Percentiles rank a stretch among this genome's conserved stretches.
Conservation (phyloP, 2,329 filamentous ascomycete genomes). For the Pleurostoma richardsiae region DNA sequence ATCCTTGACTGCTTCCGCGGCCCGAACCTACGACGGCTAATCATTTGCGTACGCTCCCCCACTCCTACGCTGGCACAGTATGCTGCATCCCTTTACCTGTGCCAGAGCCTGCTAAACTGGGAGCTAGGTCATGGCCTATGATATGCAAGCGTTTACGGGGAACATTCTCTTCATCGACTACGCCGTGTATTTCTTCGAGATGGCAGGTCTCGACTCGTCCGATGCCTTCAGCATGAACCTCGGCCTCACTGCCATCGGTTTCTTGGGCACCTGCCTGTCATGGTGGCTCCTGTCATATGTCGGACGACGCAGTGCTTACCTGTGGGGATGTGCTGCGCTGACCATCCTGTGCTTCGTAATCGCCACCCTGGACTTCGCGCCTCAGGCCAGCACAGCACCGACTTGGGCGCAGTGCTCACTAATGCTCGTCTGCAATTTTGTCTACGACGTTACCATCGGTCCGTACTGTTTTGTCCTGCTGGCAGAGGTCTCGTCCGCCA, state of each 20-base stretch:
- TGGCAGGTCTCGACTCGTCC: slow-evolving; percentile 16
- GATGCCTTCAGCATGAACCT: slow-evolving; percentile 33
- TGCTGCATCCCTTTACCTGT: neutral
- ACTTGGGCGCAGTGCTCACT: slow-evolving; percentile 34
- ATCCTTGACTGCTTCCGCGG: slow-evolving; percentile 17
- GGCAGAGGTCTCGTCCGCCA: slow-evolving; percentile 10
- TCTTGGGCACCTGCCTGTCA: slow-evolving; percentile 32
- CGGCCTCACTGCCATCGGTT: slow-evolving; percentile 32
- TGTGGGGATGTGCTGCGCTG: slow-evolving; percentile 25
- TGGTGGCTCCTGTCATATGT: slow-evolving; percentile 30
- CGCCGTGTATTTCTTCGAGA: slow-evolving; percentile 19
- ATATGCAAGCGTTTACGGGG: slow-evolving; percentile 21
- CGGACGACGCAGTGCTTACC: slow-evolving; percentile 32
- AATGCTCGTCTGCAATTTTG: slow-evolving; percentile 17
- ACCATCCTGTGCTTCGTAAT: slow-evolving; percentile 27
- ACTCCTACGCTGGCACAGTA: neutral
- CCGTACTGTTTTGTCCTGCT: slow-evolving; percentile 10
- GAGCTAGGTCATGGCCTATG: slow-evolving; percentile 12
- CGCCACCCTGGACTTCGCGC: slow-evolving; percentile 28
- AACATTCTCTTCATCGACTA: slow-evolving; percentile 20
- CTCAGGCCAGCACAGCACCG: slow-evolving; percentile 18
- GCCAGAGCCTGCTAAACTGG: neutral
- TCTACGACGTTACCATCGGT: slow-evolving; percentile 12
- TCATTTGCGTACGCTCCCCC: slow-evolving; percentile 9
- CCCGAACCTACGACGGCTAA: slow-evolving; percentile 16